These are phyloP conservation scores for Quercus suber DNA, from an alignment of 306 rosid species.

Conservation along the genomic window DNA sequence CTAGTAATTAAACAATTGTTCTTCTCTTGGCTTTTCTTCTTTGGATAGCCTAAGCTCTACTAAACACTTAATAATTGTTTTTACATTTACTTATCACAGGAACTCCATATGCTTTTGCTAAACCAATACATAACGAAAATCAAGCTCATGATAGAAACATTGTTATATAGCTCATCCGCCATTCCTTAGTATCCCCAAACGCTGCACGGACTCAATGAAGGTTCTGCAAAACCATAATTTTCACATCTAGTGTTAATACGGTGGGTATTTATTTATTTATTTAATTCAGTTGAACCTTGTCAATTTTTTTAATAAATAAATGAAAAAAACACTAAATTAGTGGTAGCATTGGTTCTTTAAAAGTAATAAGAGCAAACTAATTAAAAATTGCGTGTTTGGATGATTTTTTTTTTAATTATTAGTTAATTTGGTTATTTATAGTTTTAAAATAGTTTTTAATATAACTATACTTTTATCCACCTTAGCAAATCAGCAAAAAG, in stretches of 20 bases:
- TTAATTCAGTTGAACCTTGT: not conserved
- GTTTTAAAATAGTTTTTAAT: no score
- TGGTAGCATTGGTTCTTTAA: no score
- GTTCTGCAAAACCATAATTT: conserved; percentile 37
- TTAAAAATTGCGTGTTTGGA: no score
- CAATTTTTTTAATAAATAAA: no score
- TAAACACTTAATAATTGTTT: not conserved
- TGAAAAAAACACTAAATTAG: no score
- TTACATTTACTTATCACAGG: not conserved
- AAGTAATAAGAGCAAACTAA: no score
- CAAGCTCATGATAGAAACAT: not conserved
- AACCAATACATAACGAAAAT: not conserved
- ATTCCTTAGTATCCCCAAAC: conserved; percentile 34
- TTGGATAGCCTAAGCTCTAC: not conserved
- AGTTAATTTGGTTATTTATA: no score
- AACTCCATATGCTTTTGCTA: not conserved
- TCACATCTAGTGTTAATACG: conserved; percentile 3
- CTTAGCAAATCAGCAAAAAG: no score
- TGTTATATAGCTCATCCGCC: conserved; percentile 2
- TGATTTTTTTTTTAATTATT: no score
- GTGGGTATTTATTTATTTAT: not conserved
- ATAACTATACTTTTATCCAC: no score
- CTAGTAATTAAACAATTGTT: not conserved
- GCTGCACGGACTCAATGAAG: conserved; percentile 30
- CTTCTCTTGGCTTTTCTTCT: not conserved